phyloP scores from a whole-genome alignment of 768 basidiomycete genomes.

The Hygrocybe coccinea region DNA sequence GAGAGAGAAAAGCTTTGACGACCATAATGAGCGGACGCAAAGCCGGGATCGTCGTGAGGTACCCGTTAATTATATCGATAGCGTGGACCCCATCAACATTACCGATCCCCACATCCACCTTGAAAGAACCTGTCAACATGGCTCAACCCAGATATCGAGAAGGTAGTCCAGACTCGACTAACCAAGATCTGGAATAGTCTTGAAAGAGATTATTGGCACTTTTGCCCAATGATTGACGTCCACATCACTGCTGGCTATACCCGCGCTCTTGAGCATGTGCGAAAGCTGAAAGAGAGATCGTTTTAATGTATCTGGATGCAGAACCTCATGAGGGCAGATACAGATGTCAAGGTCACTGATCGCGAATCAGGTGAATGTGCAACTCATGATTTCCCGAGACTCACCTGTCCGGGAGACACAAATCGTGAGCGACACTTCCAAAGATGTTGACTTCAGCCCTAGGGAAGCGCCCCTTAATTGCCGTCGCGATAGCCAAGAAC shows the following conservation, averaged over 20 bases:
- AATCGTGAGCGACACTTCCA: conserved; percentile 56
- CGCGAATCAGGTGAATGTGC: not conserved
- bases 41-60: conserved; percentile 53
- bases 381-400: conserved; percentile 15
- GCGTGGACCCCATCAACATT: conserved; percentile 53
- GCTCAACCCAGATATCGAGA: not conserved
- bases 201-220: conserved; percentile 63
- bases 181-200: conserved; percentile 41
- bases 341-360: conserved; percentile 62
- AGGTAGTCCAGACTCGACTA: conserved; percentile 1
- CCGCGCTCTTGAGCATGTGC: conserved; percentile 37
- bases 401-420: conserved; percentile 60
- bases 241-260: conserved; percentile 38
- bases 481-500: conserved; percentile 41
- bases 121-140: conserved; percentile 42
- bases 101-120: conserved; percentile 65
- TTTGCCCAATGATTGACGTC: conserved; percentile 28
- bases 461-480: conserved; percentile 42
- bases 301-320: conserved; percentile 31
- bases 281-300: conserved; percentile 46
- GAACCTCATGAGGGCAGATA: conserved; percentile 28
- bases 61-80: conserved; percentile 46
- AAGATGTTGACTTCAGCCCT: conserved; percentile 49
- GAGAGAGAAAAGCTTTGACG: conserved; percentile 57
- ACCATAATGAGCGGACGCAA: conserved; percentile 55